Evolutionary conservation across 805 yeast genomes (phyloP).

Genomic region (Candida vartiovaarae): DNA sequence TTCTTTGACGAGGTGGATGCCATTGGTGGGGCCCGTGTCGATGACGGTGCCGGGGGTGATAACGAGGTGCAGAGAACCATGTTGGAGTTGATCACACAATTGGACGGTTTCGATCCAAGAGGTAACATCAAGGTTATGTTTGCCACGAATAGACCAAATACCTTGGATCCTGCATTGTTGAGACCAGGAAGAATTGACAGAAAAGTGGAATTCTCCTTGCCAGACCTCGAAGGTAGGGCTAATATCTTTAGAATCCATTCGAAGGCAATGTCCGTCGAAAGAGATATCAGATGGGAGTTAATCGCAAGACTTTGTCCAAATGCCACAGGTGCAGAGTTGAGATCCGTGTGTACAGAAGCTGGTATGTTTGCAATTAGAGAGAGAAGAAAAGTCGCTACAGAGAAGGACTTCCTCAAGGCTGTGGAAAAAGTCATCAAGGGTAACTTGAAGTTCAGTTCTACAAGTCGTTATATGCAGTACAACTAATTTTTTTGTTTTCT

Average conservation of each 20-base stretch:
- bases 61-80: conserved; percentile 98
- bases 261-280: conserved; percentile 95
- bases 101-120: conserved; percentile 98
- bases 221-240: conserved; percentile 97
- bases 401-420: conserved; percentile 94
- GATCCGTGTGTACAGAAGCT: conserved; percentile 98
- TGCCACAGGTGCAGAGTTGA: conserved; percentile 96
- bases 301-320: conserved; percentile 97
- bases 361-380: conserved; percentile 99
- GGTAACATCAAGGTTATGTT: conserved; percentile 99
- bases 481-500: conserved; percentile 36
- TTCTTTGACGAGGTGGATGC: conserved; percentile 99
- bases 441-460: conserved; percentile 93
- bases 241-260: conserved; percentile 96
- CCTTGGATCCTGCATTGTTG: conserved; percentile 93
- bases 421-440: conserved; percentile 99
- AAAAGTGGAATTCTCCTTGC: conserved; percentile 93
- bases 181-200: conserved; percentile 99
- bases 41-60: conserved; percentile 99
- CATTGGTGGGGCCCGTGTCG: conserved; percentile 99
- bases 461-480: conserved; percentile 98
- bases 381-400: conserved; percentile 95
- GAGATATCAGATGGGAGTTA: conserved; percentile 97
- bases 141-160: conserved; percentile 97
- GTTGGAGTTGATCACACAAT: conserved; percentile 95